Conservation (phyloP, 2,329 filamentous ascomycete species). For the Calycina marina region DNA sequence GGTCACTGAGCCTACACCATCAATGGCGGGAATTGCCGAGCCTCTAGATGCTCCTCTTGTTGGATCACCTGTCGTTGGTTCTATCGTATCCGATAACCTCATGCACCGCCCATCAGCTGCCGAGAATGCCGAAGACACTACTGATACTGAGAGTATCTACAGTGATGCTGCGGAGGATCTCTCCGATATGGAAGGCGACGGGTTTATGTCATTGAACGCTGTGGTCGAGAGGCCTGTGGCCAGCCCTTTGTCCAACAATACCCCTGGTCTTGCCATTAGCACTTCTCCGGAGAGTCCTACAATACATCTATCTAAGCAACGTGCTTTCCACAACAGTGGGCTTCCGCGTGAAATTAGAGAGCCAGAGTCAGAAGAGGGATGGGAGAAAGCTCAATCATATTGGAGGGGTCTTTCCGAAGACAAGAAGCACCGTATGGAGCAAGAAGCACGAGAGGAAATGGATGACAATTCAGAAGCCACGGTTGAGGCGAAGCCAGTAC, state of each 20-base stretch:
- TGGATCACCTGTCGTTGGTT: conserved; percentile 5
- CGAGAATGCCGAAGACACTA: conserved; percentile 27
- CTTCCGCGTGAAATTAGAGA: conserved; percentile 11
- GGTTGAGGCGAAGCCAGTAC: conserved; percentile 23
- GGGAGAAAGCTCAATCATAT: conserved; percentile 54
- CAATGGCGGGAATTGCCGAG: not conserved
- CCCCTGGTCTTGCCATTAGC: conserved; percentile 9
- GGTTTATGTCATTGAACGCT: conserved; percentile 60
- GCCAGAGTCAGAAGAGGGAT: conserved; percentile 24
- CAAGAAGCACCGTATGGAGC: conserved; percentile 42
- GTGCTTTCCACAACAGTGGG: conserved; percentile 11
- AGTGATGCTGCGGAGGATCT: conserved; percentile 67
- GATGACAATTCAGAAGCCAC: conserved; percentile 29
- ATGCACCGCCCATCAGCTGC: conserved; percentile 21
- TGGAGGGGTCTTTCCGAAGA: conserved; percentile 53
- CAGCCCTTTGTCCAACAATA: conserved; percentile 15
- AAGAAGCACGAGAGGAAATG: conserved; percentile 32
- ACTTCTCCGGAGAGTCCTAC: conserved; percentile 18
- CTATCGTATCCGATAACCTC: conserved; percentile 24
- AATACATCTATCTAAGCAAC: conserved; percentile 13
- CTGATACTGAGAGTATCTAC: conserved; percentile 44
- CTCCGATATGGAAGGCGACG: conserved; percentile 46
- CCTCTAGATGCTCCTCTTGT: not conserved
- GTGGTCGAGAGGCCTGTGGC: conserved; percentile 45
- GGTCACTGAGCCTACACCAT: conserved; percentile 1